phyloP scores from a whole-genome alignment of 257 asterid genomes.

The Scutellaria galericulata region DNA sequence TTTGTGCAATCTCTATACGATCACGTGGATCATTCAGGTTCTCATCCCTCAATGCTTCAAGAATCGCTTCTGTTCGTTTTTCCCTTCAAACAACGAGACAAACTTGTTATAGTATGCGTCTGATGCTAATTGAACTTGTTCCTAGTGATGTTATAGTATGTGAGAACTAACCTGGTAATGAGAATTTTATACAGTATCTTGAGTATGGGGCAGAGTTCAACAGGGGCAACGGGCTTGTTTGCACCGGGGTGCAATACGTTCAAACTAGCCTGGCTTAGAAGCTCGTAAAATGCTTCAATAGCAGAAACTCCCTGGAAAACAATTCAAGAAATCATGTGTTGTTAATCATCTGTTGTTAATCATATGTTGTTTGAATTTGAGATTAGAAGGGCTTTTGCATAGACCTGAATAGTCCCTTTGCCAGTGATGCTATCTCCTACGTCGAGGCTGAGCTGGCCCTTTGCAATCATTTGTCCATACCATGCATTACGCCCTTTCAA shows the following conservation, averaged over 20 bases:
- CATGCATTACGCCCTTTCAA: constrained; percentile 91
- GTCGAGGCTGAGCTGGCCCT: constrained; percentile 75
- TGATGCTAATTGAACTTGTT: not conserved
- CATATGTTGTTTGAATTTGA: not conserved
- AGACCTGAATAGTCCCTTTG: constrained; percentile 94
- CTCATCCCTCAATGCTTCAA: constrained; percentile 82
- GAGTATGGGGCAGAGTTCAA: constrained; percentile 84
- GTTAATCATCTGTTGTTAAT: not conserved
- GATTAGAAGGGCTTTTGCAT: not conserved
- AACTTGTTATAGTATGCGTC: not conserved
- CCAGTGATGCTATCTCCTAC: constrained; percentile 93
- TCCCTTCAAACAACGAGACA: constrained; percentile 50
- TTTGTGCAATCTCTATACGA: constrained; percentile 85
- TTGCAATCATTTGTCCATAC: constrained; percentile 95
- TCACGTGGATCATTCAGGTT: constrained; percentile 91
- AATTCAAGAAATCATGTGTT: not conserved
- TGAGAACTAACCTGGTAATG: constrained; percentile 54
- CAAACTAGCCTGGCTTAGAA: constrained; percentile 74
- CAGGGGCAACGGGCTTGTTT: constrained; percentile 81
- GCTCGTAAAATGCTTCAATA: constrained; percentile 83
- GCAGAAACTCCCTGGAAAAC: constrained; percentile 83
- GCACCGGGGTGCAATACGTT: constrained; percentile 72
- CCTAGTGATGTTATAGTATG: not conserved
- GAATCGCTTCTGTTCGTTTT: constrained; percentile 64
- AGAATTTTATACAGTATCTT: constrained; percentile 75